Evolutionary conservation across 768 basidiomycete species (phyloP), one percentile per base, ranked within the genome.

Genomic region (Mrakia gelida): DNA sequence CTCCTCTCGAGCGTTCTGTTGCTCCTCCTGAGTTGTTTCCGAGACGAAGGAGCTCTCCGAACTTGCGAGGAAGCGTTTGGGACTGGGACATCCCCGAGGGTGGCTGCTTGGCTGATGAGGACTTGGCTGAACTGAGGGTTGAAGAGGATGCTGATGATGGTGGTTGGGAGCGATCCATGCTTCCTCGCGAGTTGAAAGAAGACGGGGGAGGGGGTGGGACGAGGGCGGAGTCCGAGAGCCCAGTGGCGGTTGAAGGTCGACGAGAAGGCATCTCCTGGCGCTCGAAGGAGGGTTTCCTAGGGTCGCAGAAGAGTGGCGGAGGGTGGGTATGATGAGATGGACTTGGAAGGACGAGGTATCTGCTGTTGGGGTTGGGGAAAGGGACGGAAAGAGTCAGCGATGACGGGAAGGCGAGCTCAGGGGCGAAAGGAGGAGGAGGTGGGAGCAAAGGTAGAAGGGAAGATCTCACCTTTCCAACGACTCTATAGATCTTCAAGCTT

Each of bases 31-130:
- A 7, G 71, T 13, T 7, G n/a, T 49, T 72, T 8, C 41, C 70
- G 4, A 71, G 38, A 18, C 43, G 70, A 30, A 72, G 71, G 26
- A 72, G 45, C 28, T 56, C n/a, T n/a, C 52, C 71, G 28, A 72
- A 30, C 71, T 72, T 72, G 18, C 71, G 71, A 52, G 71, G 71
- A 28, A 72, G 71, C 11, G 71, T 72, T 49, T 52, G 71, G 3
- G 71, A 72, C 41, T 70, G 67, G 38, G 67, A 26, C 26, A 70
- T 41, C 67, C 23, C 38, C 13, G 65, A 38, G 16, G 32, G 65
- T n/a, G 7, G 67, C 38, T 70, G 67, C 34, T 34, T 43, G 41
- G 67, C 0, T 4, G 65, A 5, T 21, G 65, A 67, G 16, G 65
- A n/a, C 7, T 21, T 41, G 34, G 9, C 41, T 41, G 67, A 70